Evolutionary conservation across 2,329 filamentous ascomycete species (phyloP), one percentile per base, ranked within the genome.

Genomic region (Ceratocystis alfenasii): DNA sequence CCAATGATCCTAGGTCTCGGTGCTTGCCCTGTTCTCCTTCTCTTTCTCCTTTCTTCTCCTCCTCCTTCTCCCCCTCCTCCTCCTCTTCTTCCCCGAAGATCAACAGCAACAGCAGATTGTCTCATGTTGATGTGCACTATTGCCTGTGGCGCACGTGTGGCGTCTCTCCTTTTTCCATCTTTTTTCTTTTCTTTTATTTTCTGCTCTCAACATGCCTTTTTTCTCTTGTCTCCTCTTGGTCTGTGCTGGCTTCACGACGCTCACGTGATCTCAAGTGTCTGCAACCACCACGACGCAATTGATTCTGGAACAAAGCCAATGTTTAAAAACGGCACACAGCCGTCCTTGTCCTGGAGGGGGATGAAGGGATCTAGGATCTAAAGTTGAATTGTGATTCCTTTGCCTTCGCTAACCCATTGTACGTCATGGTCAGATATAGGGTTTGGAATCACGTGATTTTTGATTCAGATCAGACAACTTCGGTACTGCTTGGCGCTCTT

Each of bases 291-390:
- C 25, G 50, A 28, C 15, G 25, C 20, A 22, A 5, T 55, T 5
- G 28, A 25, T 55, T 55, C 50, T 55, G 50, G 50, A 55, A 55
- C 50, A 55, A 53, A 55, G 46, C 7, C 50, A 55, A 55, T 22
- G 8, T 55, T 55, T 12, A 55, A 55, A 25, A 25, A 3, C 25
- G 5, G 36, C 36, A 41, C 36, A 41, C 10, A 8, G 25, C 20
- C 20, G 25, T 15, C 8, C 28, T 30, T 55, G 22, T 25, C 12
- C 20, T 15, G 4, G 25, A 25, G 50, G 46, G 3, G 17, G 22
- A 53, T 33, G 6, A 20, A 10, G n/a, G 46, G n/a, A 50, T 10
- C 46, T 22, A 10, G 46, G n/a, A 53, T 25, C n/a, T 8, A 7
- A n/a, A 6, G 17, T 53, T n/a, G 22, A 12, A 25, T 22, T 12